These are phyloP conservation scores for Cornus suecica DNA, from an alignment of 148 eudicot species.

Conservation along the genomic window DNA sequence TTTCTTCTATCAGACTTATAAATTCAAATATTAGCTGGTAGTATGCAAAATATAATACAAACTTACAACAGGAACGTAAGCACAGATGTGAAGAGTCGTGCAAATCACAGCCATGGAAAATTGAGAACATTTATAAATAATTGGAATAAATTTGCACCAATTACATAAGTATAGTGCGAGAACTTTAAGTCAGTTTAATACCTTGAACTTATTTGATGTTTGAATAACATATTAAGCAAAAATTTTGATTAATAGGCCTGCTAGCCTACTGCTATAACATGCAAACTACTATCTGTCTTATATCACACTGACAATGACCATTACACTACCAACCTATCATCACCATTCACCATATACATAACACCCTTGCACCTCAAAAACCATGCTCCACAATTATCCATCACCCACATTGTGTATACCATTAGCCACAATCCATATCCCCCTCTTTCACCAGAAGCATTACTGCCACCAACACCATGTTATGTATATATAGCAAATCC, in stretches of 20 bases:
- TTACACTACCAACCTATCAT: background rate
- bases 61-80: background rate
- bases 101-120: background rate
- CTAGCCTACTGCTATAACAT: background rate
- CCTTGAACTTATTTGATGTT: background rate
- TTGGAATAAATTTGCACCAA: background rate
- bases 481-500: background rate
- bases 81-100: background rate
- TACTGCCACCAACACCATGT: background rate
- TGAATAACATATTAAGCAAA: background rate
- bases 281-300: background rate
- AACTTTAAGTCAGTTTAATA: background rate
- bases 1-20: background rate
- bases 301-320: background rate
- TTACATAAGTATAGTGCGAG: background rate
- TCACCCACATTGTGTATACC: background rate
- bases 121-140: background rate
- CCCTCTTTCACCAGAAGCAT: background rate
- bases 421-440: background rate
- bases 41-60: background rate
- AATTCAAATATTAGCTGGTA: background rate
- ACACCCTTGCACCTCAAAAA: background rate
- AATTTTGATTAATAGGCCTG: too few species aligned
- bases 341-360: too few species aligned
- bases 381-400: background rate